These are phyloP conservation scores for Suaeda aralocaspica DNA, from an alignment of 148 eudicot genomes.

Conservation along the genomic window DNA sequence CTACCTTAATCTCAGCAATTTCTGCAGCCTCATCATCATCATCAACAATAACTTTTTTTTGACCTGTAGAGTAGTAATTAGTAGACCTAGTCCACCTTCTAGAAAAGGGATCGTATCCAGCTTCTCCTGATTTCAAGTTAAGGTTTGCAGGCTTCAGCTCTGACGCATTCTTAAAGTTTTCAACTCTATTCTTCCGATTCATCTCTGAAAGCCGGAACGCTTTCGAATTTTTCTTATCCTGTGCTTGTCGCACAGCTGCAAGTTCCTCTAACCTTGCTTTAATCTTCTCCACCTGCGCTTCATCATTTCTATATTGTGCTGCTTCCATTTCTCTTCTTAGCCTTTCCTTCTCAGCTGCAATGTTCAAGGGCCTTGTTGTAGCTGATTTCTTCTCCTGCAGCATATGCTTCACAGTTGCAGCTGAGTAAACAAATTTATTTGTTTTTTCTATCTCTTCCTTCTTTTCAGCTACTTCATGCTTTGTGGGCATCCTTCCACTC, in stretches of 20 bases:
- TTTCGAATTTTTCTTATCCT: conserved; percentile 62
- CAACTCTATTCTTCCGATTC: conserved; percentile 84
- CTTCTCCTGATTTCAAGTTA: conserved; percentile 79
- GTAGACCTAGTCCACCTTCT: conserved; percentile 96
- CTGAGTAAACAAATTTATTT: conserved; percentile 72
- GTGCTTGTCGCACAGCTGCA: conserved; percentile 55
- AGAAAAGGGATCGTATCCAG: conserved; percentile 97
- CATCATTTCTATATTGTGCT: conserved; percentile 71
- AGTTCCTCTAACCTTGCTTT: conserved; percentile 68
- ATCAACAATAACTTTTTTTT: conserved; percentile 12
- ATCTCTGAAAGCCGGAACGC: conserved; percentile 79
- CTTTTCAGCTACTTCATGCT: conserved; percentile 78
- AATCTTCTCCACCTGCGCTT: conserved; percentile 66
- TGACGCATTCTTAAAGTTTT: conserved; percentile 87
- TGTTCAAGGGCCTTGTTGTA: conserved; percentile 74
- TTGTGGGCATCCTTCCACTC: conserved; percentile 70
- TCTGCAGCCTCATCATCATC: conserved; percentile 24
- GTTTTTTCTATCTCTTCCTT: conserved; percentile 72
- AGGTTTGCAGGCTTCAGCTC: conserved; percentile 53
- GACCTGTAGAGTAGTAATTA: conserved; percentile 67
- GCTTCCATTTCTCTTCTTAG: conserved; percentile 75
- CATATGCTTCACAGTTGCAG: conserved; percentile 93
- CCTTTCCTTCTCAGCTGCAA: conserved; percentile 95
- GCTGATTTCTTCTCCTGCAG: conserved; percentile 94
- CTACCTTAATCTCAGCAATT: conserved; percentile 22